Conservation (phyloP, 768 basidiomycete genomes). For the Calvatia gigantea region DNA sequence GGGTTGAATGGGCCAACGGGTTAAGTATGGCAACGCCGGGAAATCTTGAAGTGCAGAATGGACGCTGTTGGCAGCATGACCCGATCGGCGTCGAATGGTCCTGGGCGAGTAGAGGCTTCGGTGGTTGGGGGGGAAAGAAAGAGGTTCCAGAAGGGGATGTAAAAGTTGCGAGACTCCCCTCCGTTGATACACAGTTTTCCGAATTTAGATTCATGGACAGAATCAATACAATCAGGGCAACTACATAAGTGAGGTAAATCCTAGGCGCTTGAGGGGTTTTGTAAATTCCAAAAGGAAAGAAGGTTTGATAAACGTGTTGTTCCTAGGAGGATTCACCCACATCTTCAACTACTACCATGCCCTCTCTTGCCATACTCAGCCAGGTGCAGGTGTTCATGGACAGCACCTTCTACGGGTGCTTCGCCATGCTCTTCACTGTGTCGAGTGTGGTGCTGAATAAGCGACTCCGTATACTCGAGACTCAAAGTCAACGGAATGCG, state of each 20-base stretch:
- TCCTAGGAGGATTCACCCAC: not conserved
- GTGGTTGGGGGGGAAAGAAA: not conserved
- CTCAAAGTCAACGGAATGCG: not conserved
- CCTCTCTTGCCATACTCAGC: not conserved
- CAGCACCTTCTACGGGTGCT: constrained; percentile 1
- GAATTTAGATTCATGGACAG: not conserved
- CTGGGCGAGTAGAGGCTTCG: not conserved
- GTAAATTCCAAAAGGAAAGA: not conserved
- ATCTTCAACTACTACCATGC: not conserved
- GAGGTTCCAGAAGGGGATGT: no score
- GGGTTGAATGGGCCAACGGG: not conserved
- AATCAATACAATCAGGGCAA: not conserved
- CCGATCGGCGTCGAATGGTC: not conserved
- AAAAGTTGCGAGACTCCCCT: no score
- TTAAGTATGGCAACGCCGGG: not conserved
- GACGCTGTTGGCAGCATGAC: not conserved
- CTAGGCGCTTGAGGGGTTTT: not conserved
- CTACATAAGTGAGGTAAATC: not conserved
- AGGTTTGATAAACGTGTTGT: not conserved
- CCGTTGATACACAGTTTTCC: no score
- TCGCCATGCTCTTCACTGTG: not conserved
- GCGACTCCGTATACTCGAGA: not conserved
- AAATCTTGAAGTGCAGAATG: not conserved
- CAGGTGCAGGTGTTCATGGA: constrained; percentile 2
- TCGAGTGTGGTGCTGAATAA: not conserved